These are phyloP conservation scores for Ceratobasidium sp. DNA, from an alignment of 1,284 basidiomycete species.

Conservation along the genomic window DNA sequence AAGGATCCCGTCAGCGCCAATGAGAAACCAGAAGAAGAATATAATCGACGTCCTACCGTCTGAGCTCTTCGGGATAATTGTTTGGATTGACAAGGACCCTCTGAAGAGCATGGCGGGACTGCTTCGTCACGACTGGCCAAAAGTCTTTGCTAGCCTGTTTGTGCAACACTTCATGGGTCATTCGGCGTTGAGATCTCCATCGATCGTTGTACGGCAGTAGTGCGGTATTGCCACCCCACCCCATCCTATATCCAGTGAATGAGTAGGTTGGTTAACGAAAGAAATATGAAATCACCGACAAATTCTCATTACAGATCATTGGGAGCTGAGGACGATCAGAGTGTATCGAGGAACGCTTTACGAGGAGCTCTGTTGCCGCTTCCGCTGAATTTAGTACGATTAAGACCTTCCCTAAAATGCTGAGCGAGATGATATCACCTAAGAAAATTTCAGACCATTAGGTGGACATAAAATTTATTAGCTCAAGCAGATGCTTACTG, in stretches of 20 bases:
- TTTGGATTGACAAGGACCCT: slow-evolving; percentile 4
- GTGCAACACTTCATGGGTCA: slow-evolving; percentile 17
- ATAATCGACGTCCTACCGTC: not conserved
- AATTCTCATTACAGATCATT: slow-evolving; percentile 40
- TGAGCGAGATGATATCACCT: slow-evolving; percentile 46
- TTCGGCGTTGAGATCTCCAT: slow-evolving; percentile 37
- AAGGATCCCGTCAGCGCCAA: not conserved
- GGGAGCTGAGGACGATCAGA: slow-evolving; percentile 43
- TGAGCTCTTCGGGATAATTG: slow-evolving; percentile 25
- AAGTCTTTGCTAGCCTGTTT: slow-evolving; percentile 27
- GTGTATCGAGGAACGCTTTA: slow-evolving; percentile 44
- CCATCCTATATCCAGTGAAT: slow-evolving; percentile 27
- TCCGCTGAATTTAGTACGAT: slow-evolving; percentile 48
- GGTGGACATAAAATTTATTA: not conserved
- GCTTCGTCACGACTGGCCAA: slow-evolving; percentile 27
- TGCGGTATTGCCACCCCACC: slow-evolving; percentile 7
- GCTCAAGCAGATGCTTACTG: not conserved
- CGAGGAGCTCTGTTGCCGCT: slow-evolving; percentile 47
- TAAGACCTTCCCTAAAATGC: slow-evolving; percentile 41
- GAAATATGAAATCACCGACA: no score
- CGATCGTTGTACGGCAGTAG: slow-evolving; percentile 25
- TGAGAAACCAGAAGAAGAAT: no score
- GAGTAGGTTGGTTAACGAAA: no score
- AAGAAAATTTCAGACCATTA: not conserved
- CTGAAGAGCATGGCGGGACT: slow-evolving; percentile 15